These are phyloP conservation scores for Claviceps fusiformis DNA, from an alignment of 2,329 filamentous ascomycete genomes.

Conservation along the genomic window DNA sequence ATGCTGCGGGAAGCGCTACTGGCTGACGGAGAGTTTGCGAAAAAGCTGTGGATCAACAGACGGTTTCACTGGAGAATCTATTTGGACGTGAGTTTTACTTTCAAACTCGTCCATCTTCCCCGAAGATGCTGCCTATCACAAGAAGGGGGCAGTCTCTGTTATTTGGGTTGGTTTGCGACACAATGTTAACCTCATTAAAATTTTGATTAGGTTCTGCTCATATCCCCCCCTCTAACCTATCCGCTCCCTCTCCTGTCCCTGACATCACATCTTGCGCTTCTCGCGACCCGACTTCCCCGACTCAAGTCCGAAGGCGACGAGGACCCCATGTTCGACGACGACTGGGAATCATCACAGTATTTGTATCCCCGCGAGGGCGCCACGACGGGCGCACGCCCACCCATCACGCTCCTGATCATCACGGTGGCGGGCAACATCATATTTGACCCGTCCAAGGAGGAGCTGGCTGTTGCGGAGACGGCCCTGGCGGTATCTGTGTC, in stretches of 20 bases:
- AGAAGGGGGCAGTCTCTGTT: too few relatives aligned
- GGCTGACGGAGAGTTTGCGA: slow-evolving; percentile 53
- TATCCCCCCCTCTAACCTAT: slow-evolving; percentile 86
- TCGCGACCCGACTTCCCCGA: slow-evolving; percentile 71
- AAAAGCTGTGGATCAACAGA: slow-evolving; percentile 71
- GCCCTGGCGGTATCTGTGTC: slow-evolving; percentile 75
- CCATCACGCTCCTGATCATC: slow-evolving; percentile 82
- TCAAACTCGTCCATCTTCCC: too few relatives aligned
- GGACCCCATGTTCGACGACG: slow-evolving; percentile 94
- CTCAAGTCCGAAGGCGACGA: slow-evolving; percentile 85
- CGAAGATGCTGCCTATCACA: too few relatives aligned
- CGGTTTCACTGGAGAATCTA: slow-evolving; percentile 96
- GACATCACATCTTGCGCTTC: slow-evolving; percentile 83
- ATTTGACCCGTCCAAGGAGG: slow-evolving; percentile 83
- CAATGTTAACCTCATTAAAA: background rate
- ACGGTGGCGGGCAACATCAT: slow-evolving; percentile 78
- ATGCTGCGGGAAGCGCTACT: slow-evolving; percentile 84
- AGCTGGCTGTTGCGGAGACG: slow-evolving; percentile 83
- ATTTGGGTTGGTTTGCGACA: background rate
- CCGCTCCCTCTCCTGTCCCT: slow-evolving; percentile 85
- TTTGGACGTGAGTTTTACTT: slow-evolving; percentile 58
- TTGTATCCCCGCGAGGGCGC: slow-evolving; percentile 50
- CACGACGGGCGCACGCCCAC: slow-evolving; percentile 42
- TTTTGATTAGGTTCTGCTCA: slow-evolving; percentile 62
- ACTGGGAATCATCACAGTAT: slow-evolving; percentile 75